Base-by-base conservation (phyloP, 2,329 filamentous ascomycete genomes). In the Calonectria multiphialidica region DNA sequence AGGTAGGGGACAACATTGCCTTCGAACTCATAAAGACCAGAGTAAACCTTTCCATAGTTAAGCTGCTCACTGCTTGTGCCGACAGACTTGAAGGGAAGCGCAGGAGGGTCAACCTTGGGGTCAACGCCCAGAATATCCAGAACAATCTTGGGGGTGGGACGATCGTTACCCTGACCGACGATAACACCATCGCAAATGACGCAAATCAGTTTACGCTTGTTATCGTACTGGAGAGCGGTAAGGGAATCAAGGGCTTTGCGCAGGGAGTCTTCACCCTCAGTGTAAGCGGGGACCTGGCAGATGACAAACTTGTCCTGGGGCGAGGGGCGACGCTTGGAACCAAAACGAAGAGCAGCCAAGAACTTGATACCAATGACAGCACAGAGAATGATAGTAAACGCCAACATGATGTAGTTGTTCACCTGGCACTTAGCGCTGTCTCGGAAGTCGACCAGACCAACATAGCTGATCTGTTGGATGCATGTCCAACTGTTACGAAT, bases 241-340 rank as follows among this genome's bases (percentile, higher is more conserved):
- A 98, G 89, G 1, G 97, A 98, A 82, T 99, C 97, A 2, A 99
- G 89, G 65, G 95, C 96, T 81, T 98, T 97, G 68, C 97, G 90
- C 10, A 99, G 87, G 5, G 96, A 96, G 79, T 99, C 97, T 87
- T 99, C 97, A 79, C 95, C 97, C 87, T 99, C 97, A 0, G 97
- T 99, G 81, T 99, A 99, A 6, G 97, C 97, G 12, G 97, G 97
- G 37, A 99, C 95, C 83, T 98, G 95, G 84, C 97, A 98, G 77
- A 99, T 98, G 78, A 99, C 96, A 79, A 99, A 99, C 82, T 98
- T 99, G 84, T 99, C 97, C 83, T 98, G 97, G 44, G 95, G 94
- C 7, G 94, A 90, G 3, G 97, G 97, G 21, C 95, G 93, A 71
- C 94, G 91, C 86, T 98, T 98, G 6, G 95, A 95, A 55, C 96